Percentiles rank a stretch among this genome's conserved stretches.
Conservation (phyloP, 176 grass and related monocot species). For the Paspalum vaginatum region DNA sequence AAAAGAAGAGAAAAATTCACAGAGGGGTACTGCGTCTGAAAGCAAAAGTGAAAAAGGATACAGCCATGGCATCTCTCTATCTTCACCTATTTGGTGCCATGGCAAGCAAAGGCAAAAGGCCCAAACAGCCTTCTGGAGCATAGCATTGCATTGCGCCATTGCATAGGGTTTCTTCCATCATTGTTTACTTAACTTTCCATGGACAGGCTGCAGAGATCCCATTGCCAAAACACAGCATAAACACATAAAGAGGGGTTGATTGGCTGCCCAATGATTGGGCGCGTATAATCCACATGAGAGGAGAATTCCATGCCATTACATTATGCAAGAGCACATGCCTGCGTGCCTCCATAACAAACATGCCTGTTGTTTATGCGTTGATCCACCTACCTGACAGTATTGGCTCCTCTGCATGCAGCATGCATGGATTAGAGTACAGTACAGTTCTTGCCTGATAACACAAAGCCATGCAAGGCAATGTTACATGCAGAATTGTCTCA, state of each 20-base stretch:
- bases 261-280: constrained; percentile 53
- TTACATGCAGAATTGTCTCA: constrained; percentile 13
- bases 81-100: constrained; percentile 18
- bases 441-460: constrained; percentile 33
- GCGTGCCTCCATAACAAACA: background rate
- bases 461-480: constrained; percentile 16
- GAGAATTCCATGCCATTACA: constrained; percentile 43
- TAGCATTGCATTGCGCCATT: background rate
- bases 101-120: constrained; percentile 3
- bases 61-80: constrained; percentile 28
- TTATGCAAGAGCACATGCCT: constrained; percentile 38
- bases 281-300: constrained; percentile 54
- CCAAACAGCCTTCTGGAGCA: constrained; percentile 26
- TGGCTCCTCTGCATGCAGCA: constrained; percentile 3
- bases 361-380: constrained; percentile 28
- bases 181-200: constrained; percentile 41
- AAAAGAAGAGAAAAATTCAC: constrained; percentile 62
- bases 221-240: constrained; percentile 20
- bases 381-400: constrained; percentile 25
- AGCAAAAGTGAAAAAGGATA: constrained; percentile 50
- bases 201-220: constrained; percentile 40
- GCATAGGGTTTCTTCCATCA: constrained; percentile 32
- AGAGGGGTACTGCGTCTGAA: constrained; percentile 38
- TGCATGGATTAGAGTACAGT: constrained; percentile 8
- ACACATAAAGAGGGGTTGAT: constrained; percentile 39